These are phyloP conservation scores for Ruellia speciosa DNA, from an alignment of 305 asterid species.

Conservation along the genomic window DNA sequence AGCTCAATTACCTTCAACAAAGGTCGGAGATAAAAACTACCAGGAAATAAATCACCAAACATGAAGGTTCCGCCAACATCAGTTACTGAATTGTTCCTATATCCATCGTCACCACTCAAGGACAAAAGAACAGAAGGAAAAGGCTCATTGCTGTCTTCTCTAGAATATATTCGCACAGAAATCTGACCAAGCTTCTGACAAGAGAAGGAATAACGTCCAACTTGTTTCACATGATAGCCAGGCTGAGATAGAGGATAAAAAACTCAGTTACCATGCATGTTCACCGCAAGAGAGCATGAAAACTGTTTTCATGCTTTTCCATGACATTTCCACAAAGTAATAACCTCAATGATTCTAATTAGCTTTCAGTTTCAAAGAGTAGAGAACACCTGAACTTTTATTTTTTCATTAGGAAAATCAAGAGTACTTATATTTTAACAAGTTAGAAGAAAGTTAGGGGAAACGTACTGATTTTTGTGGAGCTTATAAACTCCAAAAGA, in stretches of 20 bases:
- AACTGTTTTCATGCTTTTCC: neutral
- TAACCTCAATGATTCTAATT: neutral
- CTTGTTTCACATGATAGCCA: conserved; percentile 76
- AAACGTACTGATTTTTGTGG: no score
- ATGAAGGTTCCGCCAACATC: conserved; percentile 70
- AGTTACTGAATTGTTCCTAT: conserved; percentile 82
- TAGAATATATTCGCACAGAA: conserved; percentile 56
- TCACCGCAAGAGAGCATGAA: conserved; percentile 12
- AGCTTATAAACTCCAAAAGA: no score
- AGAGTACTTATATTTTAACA: no score
- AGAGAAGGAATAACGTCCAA: conserved; percentile 66
- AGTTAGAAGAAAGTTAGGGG: no score
- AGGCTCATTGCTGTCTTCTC: conserved; percentile 58
- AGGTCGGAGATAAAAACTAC: conserved; percentile 95
- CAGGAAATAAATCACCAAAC: conserved; percentile 79
- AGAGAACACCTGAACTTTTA: neutral
- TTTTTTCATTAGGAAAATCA: no score
- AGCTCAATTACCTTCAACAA: conserved; percentile 62
- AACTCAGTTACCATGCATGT: conserved; percentile 22
- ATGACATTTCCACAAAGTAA: neutral
- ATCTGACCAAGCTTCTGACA: conserved; percentile 89
- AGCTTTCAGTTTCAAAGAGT: neutral
- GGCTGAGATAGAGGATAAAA: conserved; percentile 46
- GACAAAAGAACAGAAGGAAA: conserved; percentile 87
- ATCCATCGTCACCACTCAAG: conserved; percentile 98